Conservation (phyloP, 2,329 filamentous ascomycete species). For the Sarocladiaceae sp. region DNA sequence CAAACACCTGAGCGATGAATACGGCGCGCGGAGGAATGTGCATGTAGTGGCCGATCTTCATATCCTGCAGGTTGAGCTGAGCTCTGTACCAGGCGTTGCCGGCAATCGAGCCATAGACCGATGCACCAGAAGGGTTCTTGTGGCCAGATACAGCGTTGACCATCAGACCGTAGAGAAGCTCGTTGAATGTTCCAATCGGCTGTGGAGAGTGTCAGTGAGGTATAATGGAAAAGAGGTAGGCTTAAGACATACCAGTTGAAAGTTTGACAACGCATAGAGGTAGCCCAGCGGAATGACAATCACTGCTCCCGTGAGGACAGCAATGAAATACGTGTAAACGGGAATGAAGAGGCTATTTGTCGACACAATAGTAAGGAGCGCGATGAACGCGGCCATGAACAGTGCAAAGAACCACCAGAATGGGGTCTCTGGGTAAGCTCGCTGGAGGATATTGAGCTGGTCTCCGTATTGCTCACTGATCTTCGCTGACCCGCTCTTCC, state of each 20-base stretch:
- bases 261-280: conserved; percentile 54
- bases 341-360: conserved; percentile 50
- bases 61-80: conserved; percentile 53
- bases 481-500: conserved; percentile 18
- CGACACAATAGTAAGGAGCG: conserved; percentile 42
- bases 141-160: conserved; percentile 42
- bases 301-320: conserved; percentile 45
- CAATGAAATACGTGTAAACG: conserved; percentile 52
- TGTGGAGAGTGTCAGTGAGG: conserved; percentile 2
- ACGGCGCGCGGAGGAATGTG: conserved; percentile 52
- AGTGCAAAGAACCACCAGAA: conserved; percentile 50
- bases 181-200: conserved; percentile 52
- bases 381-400: conserved; percentile 36
- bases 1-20: conserved; percentile 57
- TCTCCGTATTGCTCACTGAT: conserved; percentile 52
- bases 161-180: conserved; percentile 55
- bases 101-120: conserved; percentile 51
- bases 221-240: not conserved
- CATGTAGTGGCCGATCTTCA: conserved; percentile 60
- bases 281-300: conserved; percentile 52
- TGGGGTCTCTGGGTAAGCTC: conserved; percentile 52
- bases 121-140: conserved; percentile 52
- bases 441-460: conserved; percentile 52
- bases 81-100: conserved; percentile 57
- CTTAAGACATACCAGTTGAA: conserved; percentile 26